Evolutionary conservation across 1,139 yeast genomes (phyloP), one percentile per base, ranked within the genome.

Genomic region (Diutina mesorugosa): DNA sequence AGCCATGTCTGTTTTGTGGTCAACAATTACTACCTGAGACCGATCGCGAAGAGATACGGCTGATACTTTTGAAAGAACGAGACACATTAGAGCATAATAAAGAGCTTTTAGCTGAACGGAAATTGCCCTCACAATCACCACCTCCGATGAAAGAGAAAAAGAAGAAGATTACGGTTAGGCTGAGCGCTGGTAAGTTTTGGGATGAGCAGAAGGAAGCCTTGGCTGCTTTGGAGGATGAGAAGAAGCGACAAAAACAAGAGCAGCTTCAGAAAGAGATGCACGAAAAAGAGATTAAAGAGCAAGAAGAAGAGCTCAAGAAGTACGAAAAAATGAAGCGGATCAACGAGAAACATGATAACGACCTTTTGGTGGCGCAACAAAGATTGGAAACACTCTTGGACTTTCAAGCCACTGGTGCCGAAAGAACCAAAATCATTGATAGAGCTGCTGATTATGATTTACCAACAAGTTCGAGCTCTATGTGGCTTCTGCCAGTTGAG

Each of bases 401-500:
- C 60, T 93, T 84, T 67, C 99, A 95, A 67, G 90, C 81, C 2
- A 83, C 93, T 9, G 88, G 96, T 6, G 90, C 91, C 0, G 95
- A 90, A 66, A 77, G 99, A 66, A 93, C 98, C 0, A 84, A 81
- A 63, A 90, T 95, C 61, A 91, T 95, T 51, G 99, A 95, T 66
- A 87, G 90, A 65, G 97, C 96, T 0, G 83, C 96, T 6, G 99
- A 95, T 67, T 93, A 84, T 66, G 95, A 87, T 56, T 60, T 78
- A 54, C 83, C 84, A 0, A 68, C 77, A 5, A 72, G 79, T 0
- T 71, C 72, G 0, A 64, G 72, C 4, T 83, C 77, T 62, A 76
- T 83, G 62, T 95, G 99, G 99, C 84, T 96, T 0, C 81, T 89
- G 5, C 93, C 97, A 0, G 78, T 85, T 55, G 98, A 95, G 65